phyloP scores from a whole-genome alignment of 129 eudicot species.

The Helianthus tuberosus region DNA sequence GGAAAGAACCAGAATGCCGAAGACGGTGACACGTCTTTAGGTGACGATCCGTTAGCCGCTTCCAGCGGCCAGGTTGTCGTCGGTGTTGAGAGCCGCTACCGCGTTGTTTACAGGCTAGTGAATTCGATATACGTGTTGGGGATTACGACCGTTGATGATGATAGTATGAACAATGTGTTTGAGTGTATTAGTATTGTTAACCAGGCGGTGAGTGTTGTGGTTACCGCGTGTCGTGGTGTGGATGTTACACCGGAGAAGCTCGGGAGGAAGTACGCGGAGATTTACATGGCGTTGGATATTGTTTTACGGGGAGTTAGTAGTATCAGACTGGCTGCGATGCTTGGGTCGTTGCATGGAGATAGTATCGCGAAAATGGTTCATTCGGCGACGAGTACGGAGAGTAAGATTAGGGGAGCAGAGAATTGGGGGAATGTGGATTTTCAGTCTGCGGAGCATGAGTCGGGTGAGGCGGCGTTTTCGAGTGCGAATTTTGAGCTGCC shows the following conservation, averaged over 20 bases:
- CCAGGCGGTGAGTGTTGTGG: constrained; percentile 83
- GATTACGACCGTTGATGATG: constrained; percentile 69
- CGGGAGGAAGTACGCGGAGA: constrained; percentile 78
- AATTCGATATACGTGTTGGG: constrained; percentile 79
- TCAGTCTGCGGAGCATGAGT: constrained; percentile 70
- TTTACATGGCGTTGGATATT: constrained; percentile 94
- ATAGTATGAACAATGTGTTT: constrained; percentile 64
- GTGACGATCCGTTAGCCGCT: constrained; percentile 94
- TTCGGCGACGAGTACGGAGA: constrained; percentile 79
- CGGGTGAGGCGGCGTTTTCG: constrained; percentile 59
- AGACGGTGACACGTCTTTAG: constrained; percentile 52
- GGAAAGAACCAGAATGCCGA: constrained; percentile 51
- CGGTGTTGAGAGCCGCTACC: constrained; percentile 78
- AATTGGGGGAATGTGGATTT: constrained; percentile 62
- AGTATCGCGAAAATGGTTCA: constrained; percentile 95
- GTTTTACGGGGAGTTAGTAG: constrained; percentile 90
- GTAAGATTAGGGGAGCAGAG: constrained; percentile 89
- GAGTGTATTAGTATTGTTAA: constrained; percentile 82
- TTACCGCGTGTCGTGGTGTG: constrained; percentile 95
- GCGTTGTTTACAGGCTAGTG: constrained; percentile 77
- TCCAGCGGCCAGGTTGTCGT: constrained; percentile 95
- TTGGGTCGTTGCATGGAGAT: constrained; percentile 87
- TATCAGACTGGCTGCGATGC: constrained; percentile 89
- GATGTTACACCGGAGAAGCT: constrained; percentile 92
- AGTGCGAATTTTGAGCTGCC: constrained; percentile 76